Evolutionary conservation across 2,329 filamentous ascomycete species (phyloP).

Genomic region (Ramichloridium luteum): DNA sequence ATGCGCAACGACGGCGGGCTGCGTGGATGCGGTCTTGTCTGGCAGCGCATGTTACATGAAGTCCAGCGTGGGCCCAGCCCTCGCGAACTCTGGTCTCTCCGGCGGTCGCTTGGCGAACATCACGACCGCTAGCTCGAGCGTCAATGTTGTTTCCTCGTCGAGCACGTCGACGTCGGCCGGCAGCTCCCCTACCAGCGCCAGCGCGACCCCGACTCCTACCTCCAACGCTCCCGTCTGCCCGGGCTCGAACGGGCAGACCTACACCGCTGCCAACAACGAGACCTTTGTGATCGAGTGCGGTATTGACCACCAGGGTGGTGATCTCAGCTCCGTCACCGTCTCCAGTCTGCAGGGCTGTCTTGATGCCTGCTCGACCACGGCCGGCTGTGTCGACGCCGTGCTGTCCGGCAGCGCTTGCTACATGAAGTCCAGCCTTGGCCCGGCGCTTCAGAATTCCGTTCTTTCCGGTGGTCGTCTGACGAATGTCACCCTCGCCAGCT

Average conservation of each 20-base stretch:
- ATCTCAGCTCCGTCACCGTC: slow-evolving; percentile 14
- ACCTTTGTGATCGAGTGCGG: slow-evolving; percentile 19
- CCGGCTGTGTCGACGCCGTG: slow-evolving; percentile 16
- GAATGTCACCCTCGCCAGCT: too few species aligned
- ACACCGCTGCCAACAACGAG: slow-evolving; percentile 12
- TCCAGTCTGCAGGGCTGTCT: slow-evolving; percentile 14
- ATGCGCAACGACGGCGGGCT: slow-evolving; percentile 5
- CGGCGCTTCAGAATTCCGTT: too few species aligned
- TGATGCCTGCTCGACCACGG: slow-evolving; percentile 13
- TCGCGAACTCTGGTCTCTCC: slow-evolving; percentile 6
- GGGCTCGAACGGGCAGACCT: slow-evolving; percentile 10
- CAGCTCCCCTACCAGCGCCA: neutral
- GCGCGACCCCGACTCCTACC: neutral
- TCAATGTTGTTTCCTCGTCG: too few species aligned
- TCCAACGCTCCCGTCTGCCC: slow-evolving; percentile 12
- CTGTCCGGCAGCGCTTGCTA: slow-evolving; percentile 15
- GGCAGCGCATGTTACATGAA: slow-evolving; percentile 23
- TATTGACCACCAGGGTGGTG: slow-evolving; percentile 20
- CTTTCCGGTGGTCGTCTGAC: too few species aligned
- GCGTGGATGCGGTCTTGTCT: slow-evolving; percentile 9
- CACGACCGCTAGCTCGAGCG: neutral
- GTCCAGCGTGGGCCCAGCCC: slow-evolving; percentile 8
- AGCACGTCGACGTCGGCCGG: too few species aligned
- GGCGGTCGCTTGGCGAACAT: slow-evolving; percentile 4
- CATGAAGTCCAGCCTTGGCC: too few species aligned